These are phyloP conservation scores for Phytopythium vexans DNA, from an alignment of 352 stramenopile species.

Conservation along the genomic window DNA sequence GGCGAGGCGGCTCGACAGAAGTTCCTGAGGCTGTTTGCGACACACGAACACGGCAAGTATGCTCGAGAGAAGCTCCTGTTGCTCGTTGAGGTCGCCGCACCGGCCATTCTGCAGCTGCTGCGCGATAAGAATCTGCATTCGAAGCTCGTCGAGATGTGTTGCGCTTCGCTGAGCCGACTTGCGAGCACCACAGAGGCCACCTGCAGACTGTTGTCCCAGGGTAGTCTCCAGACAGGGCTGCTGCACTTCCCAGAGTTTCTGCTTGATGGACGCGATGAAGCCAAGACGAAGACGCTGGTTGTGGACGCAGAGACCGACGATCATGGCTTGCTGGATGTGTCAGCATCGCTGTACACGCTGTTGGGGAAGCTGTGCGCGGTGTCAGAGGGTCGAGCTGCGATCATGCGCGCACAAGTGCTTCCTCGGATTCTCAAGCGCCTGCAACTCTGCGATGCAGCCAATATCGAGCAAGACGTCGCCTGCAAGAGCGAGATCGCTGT, in stretches of 20 bases:
- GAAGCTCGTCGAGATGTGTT: constrained; percentile 49
- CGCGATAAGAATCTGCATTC: constrained; percentile 34
- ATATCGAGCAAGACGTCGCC: constrained; percentile 8
- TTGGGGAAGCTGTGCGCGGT: constrained; percentile 63
- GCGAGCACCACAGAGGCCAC: constrained; percentile 51
- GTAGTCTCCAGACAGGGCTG: constrained; percentile 51
- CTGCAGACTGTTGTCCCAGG: constrained; percentile 42
- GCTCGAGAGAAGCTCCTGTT: constrained; percentile 37
- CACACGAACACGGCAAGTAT: constrained; percentile 33
- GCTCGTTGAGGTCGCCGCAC: constrained; percentile 46
- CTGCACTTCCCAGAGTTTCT: constrained; percentile 55
- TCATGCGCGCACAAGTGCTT: constrained; percentile 63
- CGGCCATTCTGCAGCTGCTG: constrained; percentile 54
- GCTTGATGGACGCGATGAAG: constrained; percentile 10
- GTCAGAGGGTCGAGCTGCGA: constrained; percentile 41
- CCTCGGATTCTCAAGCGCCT: constrained; percentile 71
- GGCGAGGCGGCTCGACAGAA: constrained; percentile 33
- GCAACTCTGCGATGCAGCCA: constrained; percentile 31
- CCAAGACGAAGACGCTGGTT: constrained; percentile 10
- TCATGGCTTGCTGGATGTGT: constrained; percentile 45
- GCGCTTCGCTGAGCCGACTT: constrained; percentile 52
- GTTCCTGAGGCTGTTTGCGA: constrained; percentile 30
- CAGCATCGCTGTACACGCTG: constrained; percentile 60
- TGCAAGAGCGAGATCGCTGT: constrained; percentile 71
- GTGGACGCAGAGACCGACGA: constrained; percentile 37